A percentile compares a stretch with the other conserved stretches of the same genome.
Evolutionary conservation across 78 protist genomes (phyloP).

Genomic region (Dictyostelium intermedium): DNA sequence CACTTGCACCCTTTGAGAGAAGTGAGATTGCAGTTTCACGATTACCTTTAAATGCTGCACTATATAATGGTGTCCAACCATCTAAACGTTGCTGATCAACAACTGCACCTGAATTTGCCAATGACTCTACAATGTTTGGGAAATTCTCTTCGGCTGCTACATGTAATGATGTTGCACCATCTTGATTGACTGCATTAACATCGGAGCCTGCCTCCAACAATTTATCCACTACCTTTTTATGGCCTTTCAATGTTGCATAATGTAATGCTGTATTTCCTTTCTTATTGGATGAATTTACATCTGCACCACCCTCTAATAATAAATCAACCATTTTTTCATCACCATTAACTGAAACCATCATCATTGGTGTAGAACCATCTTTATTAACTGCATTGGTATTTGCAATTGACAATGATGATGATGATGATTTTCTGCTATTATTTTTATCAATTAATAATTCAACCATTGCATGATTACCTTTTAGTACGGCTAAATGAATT

Average conservation of each 20-base stretch:
- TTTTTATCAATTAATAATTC: background rate
- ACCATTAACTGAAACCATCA: conserved; percentile 75
- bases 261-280: conserved; percentile 73
- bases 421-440: background rate
- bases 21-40: conserved; percentile 47
- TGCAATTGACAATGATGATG: too few species aligned
- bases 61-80: conserved; percentile 77
- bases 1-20: conserved; percentile 16
- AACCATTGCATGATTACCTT: conserved; percentile 1
- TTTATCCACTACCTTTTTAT: conserved; percentile 59
- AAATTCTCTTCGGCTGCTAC: conserved; percentile 74
- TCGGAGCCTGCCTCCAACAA: conserved; percentile 57
- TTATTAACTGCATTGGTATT: conserved; percentile 50
- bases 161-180: conserved; percentile 72
- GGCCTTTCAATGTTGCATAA: conserved; percentile 62
- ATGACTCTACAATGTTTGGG: conserved; percentile 38
- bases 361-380: conserved; percentile 69
- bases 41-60: conserved; percentile 68
- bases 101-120: conserved; percentile 54
- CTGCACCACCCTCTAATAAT: conserved; percentile 17
- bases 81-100: conserved; percentile 54
- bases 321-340: conserved; percentile 63
- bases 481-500: conserved; percentile 34
- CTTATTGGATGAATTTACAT: conserved; percentile 51
- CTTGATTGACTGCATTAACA: conserved; percentile 63